Evolutionary conservation across 2,329 filamentous ascomycete genomes (phyloP), one percentile per base, ranked within the genome.

Genomic region (Alternaria sp.): DNA sequence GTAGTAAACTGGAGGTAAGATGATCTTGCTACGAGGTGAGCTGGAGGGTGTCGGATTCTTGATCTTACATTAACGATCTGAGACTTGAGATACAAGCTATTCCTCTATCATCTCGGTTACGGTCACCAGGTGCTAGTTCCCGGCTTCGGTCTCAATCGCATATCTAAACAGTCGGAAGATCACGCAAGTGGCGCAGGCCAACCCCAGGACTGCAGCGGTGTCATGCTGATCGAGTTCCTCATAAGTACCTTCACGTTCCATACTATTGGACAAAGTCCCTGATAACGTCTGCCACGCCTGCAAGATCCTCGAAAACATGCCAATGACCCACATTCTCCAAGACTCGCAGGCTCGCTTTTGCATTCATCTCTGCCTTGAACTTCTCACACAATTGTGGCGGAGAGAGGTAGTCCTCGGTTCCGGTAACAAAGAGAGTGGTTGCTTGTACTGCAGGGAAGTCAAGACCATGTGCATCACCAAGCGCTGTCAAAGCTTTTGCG

Each of bases 401-500:
- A 8, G 16, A 38, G 14, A n/a, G 6, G 7, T 38, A 7, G 8
- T 38, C 36, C 36, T 38, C 36, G 14, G 16, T 9, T 38, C 36
- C 36, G 8, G 36, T 38, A 4, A 38, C 14, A 38, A 38, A 7
- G 16, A 38, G 36, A 38, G 36, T 38, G 3, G n/a, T 38, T 9
- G 36, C 8, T 8, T 18, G 36, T n/a, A 38, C n/a, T 8, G 36
- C 16, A 38, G 36, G 7, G 3, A 83, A 64, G 22, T 78, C 69
- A 22, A 83, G 56, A 20, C 70, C 63, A 2, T 69, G 70, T 1
- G 80, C 79, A 4, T 73, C 73, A 4, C 81, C 85, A 30, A 87
- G 74, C 3, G 85, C 85, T 28, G 75, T 75, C 42, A 83, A 84
- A 0, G 79, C 85, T 61, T 87, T 87, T 1, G 85, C 85, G 68